These are phyloP conservation scores for Monosporozyma unispora DNA, from an alignment of 805 yeast genomes.

Conservation along the genomic window DNA sequence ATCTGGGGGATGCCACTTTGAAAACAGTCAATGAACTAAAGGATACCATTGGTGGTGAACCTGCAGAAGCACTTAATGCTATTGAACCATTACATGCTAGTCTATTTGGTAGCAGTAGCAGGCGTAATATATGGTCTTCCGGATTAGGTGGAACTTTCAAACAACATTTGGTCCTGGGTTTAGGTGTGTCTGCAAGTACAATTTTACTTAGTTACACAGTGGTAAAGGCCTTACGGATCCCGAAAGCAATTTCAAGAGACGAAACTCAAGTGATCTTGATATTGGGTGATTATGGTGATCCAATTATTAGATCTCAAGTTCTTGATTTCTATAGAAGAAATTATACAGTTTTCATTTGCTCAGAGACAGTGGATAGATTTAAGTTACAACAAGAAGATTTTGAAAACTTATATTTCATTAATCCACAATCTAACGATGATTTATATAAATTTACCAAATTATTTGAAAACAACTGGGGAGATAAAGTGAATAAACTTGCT, in stretches of 20 bases:
- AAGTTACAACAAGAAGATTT: constrained; percentile 23
- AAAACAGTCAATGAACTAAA: constrained; percentile 3
- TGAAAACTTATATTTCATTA: constrained; percentile 21
- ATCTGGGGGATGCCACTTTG: constrained; percentile 7
- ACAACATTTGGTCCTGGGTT: neutral
- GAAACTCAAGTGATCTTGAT: constrained; percentile 11
- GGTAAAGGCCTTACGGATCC: neutral
- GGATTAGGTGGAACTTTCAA: neutral
- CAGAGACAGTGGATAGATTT: constrained; percentile 16
- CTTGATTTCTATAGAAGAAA: constrained; percentile 30
- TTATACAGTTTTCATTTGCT: constrained; percentile 27
- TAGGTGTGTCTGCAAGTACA: neutral
- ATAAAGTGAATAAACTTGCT: constrained; percentile 9
- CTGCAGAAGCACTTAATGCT: neutral
- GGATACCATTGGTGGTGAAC: neutral
- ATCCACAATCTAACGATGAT: constrained; percentile 18
- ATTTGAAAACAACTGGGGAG: constrained; percentile 3
- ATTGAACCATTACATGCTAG: neutral
- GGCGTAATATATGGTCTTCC: neutral
- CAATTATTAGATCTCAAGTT: constrained; percentile 29
- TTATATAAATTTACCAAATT: constrained; percentile 14
- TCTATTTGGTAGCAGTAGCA: neutral
- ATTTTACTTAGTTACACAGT: neutral
- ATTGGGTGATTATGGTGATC: constrained; percentile 30
- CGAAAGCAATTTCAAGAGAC: neutral